A percentile compares a stretch with the other conserved stretches of the same genome.
Conservation (phyloP, 78 protist species). For the Chrysochromulina parva region DNA sequence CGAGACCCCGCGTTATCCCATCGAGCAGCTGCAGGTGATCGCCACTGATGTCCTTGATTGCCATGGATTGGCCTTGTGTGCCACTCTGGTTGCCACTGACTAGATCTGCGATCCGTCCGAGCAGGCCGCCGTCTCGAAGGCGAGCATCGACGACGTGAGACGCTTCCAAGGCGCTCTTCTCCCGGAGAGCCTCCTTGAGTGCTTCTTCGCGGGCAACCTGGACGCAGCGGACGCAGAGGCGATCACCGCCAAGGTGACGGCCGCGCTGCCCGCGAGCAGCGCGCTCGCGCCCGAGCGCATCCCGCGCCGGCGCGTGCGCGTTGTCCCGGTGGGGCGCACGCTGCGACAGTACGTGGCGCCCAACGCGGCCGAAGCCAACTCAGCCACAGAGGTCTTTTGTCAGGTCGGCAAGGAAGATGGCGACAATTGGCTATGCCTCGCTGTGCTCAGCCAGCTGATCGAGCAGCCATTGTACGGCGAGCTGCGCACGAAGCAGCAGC, state of each 20-base stretch:
- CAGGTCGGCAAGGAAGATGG: background rate
- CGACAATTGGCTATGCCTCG: background rate
- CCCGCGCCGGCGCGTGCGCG: background rate
- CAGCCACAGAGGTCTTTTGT: background rate
- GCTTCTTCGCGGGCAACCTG: background rate
- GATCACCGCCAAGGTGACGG: background rate
- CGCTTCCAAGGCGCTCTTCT: no score
- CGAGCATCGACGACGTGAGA: no score
- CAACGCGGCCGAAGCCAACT: background rate
- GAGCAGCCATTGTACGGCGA: constrained; percentile 19
- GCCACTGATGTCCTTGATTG: no score
- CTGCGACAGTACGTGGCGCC: background rate
- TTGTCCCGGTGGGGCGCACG: background rate
- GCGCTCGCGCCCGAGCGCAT: background rate
- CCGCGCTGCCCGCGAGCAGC: background rate
- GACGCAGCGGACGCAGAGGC: background rate
- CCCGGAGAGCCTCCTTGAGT: no score
- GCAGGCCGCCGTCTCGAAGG: no score
- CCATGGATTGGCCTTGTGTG: no score
- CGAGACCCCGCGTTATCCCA: no score
- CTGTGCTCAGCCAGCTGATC: background rate
- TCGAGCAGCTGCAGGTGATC: no score
- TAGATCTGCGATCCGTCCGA: no score
- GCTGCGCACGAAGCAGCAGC: constrained; percentile 53
- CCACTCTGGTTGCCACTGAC: no score